Evolutionary conservation across 495 filamentous ascomycete species (phyloP).

Genomic region (Penicillium roqueforti): DNA sequence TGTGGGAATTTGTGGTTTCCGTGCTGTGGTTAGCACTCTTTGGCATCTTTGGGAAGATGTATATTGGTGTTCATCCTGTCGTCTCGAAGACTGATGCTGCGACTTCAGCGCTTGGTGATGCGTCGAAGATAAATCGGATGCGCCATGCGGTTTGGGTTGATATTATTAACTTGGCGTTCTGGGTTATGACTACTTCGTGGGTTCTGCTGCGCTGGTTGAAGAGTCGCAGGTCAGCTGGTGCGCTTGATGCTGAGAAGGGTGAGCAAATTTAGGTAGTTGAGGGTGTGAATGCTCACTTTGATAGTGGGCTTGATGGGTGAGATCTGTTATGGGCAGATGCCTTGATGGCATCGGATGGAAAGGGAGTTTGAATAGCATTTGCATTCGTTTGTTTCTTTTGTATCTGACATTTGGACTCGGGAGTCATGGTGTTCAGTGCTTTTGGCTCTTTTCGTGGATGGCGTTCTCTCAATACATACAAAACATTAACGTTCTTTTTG

Average conservation of each 20-base stretch:
- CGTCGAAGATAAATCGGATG: slow-evolving; percentile 59
- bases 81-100: slow-evolving; percentile 32
- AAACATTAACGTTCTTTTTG: not conserved
- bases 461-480: not conserved
- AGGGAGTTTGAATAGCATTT: not conserved
- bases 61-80: slow-evolving; percentile 61
- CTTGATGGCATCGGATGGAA: not conserved
- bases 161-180: slow-evolving; percentile 65
- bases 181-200: slow-evolving; percentile 55
- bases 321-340: not conserved
- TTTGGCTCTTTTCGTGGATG: not conserved
- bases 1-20: slow-evolving; percentile 65
- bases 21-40: slow-evolving; percentile 77
- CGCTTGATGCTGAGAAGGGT: slow-evolving; percentile 20
- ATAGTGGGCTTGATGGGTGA: not conserved
- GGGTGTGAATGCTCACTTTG: not conserved
- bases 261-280: slow-evolving; percentile 3
- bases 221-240: slow-evolving; percentile 13
- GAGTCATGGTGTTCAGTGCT: not conserved
- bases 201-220: slow-evolving; percentile 39
- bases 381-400: not conserved
- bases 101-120: slow-evolving; percentile 16
- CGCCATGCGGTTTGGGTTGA: slow-evolving; percentile 85
- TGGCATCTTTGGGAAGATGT: slow-evolving; percentile 76
- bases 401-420: not conserved